Percentiles rank a stretch among this genome's conserved stretches.
These are phyloP conservation scores for Hansenula lynferdii DNA, from an alignment of 1,139 yeast species.

Conservation along the genomic window DNA sequence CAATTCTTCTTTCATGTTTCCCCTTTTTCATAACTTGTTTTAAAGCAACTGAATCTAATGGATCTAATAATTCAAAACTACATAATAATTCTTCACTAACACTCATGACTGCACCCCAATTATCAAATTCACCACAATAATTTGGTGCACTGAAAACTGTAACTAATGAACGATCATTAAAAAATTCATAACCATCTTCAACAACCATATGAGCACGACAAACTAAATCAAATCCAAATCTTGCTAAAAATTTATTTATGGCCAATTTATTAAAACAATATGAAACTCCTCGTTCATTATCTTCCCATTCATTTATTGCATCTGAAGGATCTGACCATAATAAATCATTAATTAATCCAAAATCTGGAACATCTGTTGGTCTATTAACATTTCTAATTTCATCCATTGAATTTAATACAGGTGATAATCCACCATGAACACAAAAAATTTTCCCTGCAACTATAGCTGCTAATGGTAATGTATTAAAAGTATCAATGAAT, in stretches of 20 bases:
- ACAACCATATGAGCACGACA: conserved; percentile 99
- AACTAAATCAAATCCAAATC: conserved; percentile 89
- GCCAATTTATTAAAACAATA: conserved; percentile 93
- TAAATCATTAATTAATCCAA: conserved; percentile 85
- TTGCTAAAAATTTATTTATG: conserved; percentile 80
- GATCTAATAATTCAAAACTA: conserved; percentile 89
- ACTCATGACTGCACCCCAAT: conserved; percentile 99
- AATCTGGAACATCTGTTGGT: conserved; percentile 97
- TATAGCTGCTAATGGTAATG: conserved; percentile 91
- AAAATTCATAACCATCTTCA: conserved; percentile 97
- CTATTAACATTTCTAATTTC: conserved; percentile 88
- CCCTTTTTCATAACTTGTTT: conserved; percentile 92
- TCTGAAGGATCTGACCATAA: conserved; percentile 98
- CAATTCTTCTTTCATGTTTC: conserved; percentile 67
- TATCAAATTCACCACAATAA: conserved; percentile 97
- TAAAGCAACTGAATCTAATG: conserved; percentile 87
- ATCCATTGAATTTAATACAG: conserved; percentile 85
- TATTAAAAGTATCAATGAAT: conserved; percentile 90
- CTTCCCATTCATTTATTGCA: conserved; percentile 95
- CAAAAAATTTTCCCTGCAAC: conserved; percentile 96
- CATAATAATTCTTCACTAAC: conserved; percentile 90
- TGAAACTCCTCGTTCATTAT: conserved; percentile 96
- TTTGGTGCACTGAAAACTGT: conserved; percentile 97
- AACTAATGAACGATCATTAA: conserved; percentile 87
- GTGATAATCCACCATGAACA: conserved; percentile 96